Evolutionary conservation across 441 rosid genomes (phyloP).

Genomic region (Populus trichocarpa): DNA sequence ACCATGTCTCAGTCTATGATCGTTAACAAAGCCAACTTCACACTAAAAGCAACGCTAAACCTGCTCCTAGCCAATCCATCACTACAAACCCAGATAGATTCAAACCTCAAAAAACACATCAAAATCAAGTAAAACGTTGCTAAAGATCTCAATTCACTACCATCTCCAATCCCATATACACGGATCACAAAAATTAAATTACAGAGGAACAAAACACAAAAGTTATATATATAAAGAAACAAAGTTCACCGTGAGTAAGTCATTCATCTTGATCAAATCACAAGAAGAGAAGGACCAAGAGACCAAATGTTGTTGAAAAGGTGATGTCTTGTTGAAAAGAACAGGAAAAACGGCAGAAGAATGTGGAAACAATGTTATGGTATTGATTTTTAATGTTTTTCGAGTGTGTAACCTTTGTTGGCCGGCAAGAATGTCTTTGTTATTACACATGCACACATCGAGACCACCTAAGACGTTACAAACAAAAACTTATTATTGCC

Average conservation of each 20-base stretch:
- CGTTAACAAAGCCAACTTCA: not conserved
- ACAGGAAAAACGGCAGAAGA: no score
- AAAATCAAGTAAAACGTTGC: not conserved
- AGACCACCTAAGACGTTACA: no score
- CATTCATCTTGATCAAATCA: conserved; percentile 38
- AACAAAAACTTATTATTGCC: no score
- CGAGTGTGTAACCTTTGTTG: not conserved
- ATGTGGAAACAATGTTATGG: not conserved
- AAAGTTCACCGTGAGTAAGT: conserved; percentile 42
- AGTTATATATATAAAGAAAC: not conserved
- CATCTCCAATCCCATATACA: not conserved
- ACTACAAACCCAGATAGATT: not conserved
- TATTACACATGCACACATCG: no score
- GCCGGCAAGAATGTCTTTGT: not conserved
- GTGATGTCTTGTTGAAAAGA: no score
- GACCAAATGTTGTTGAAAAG: no score
- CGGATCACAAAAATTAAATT: not conserved
- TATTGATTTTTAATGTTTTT: not conserved
- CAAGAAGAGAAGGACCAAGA: conserved; percentile 4
- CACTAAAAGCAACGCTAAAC: not conserved
- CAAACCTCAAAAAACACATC: not conserved
- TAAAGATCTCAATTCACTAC: not conserved
- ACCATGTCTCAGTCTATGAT: not conserved
- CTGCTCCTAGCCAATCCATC: not conserved
- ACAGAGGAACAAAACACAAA: not conserved